Base-by-base conservation (phyloP, 305 asterid genomes). In the Fraxinus sp. region DNA sequence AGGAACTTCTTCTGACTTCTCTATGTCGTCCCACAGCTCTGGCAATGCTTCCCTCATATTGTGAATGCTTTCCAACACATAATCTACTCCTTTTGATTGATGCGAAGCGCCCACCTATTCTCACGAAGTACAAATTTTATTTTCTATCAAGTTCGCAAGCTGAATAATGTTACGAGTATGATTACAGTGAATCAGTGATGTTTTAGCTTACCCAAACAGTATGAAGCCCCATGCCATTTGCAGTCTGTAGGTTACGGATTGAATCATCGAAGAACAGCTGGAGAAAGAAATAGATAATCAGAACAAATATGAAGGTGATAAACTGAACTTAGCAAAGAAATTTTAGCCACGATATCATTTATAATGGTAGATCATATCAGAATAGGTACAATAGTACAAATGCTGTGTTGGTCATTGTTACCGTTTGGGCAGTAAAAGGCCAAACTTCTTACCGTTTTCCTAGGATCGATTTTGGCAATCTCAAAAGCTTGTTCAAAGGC, bases 251-350 rank as follows among this genome's bases (percentile, higher is more conserved):
- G 82, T 96, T 96, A 82, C 97, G 94, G 59, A 96, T 87, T 0
- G 98, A 93, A 86, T 96, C 98, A 81, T 96, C 99, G 75, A 96
- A 94, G 92, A 94, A 94, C 37, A 96, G 37, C 97, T 96, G 92
- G 74, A 84, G 83, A 81, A 79, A 57, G 39, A 75, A 33, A 35
- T 30, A 2, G 83, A 59, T 41, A 74, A 39, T 20, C 70, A 59
- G 30, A 59, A 59, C 30, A 59, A 59, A 20, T 59, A 59, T 59
- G 70, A 59, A 59, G 13, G 28, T 59, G 70, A 59, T 20, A 7
- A 59, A 59, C 7, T 59, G 70, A 5, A 20, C 22, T 59, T 59
- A 64, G 73, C 73, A 24, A 16, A 30, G 76, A 71, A 14, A 71
- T 16, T 30, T 11, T 6, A 71, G 22, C 22, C 24, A 28, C 22